These are phyloP conservation scores for Trichoderma pleuroti DNA, from an alignment of 2,329 filamentous ascomycete species.

Conservation along the genomic window DNA sequence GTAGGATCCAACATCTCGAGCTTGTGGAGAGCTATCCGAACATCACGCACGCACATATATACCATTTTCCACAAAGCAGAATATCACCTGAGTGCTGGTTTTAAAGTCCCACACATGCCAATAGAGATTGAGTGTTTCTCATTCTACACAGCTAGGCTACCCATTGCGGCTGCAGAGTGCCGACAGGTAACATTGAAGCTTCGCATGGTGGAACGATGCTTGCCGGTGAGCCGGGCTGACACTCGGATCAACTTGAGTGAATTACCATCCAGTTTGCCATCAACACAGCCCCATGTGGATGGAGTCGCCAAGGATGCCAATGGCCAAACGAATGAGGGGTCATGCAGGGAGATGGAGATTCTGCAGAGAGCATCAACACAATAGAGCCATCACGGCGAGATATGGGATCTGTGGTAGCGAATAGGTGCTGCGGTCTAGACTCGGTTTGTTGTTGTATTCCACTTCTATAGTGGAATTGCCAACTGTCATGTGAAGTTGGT, in stretches of 20 bases:
- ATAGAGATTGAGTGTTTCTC: not conserved
- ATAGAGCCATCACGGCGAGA: not conserved
- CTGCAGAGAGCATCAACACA: not conserved
- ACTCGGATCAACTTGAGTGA: not conserved
- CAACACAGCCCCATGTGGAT: not conserved
- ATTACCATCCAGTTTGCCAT: not conserved
- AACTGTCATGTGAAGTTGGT: not conserved
- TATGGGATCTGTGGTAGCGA: not conserved
- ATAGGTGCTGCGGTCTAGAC: not conserved
- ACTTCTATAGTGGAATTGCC: not conserved
- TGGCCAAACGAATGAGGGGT: not conserved
- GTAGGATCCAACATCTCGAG: not conserved
- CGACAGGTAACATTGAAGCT: not conserved
- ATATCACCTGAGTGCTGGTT: not conserved
- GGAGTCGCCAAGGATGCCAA: not conserved
- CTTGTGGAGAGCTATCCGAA: not conserved
- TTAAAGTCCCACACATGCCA: not conserved
- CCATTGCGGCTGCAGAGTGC: not conserved
- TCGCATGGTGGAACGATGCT: not conserved
- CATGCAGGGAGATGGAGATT: not conserved
- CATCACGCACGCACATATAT: not conserved
- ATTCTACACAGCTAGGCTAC: not conserved
- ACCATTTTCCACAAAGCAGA: not conserved
- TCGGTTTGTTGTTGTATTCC: not conserved
- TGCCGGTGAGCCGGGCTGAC: not conserved